Base-by-base conservation (phyloP, 2,329 filamentous ascomycete genomes). In the Penicillium sp. region DNA sequence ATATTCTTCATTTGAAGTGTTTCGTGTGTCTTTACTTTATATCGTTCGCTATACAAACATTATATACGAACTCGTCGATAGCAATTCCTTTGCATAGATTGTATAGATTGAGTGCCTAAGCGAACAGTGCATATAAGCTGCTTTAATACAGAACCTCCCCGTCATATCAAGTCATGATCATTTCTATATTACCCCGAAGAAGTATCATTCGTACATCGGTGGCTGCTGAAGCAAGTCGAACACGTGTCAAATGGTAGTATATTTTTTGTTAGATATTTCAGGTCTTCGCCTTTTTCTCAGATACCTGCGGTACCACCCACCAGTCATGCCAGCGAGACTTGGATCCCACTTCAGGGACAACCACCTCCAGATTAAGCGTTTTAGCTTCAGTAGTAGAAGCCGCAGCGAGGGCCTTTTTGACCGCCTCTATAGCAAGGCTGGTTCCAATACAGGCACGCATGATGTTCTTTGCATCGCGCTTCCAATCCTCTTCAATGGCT, bases 381-480 rank as follows among this genome's bases (percentile, higher is more conserved):
- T 59, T 32, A 16, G 16, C 27, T 5, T 52, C 48, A 16, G 32
- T 51, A 2, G 53, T 27, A 3, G 47, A 29, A 14, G 50, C 45
- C 9, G 76, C 73, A 13, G 47, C 23, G 8, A 87, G 62, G 2
- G 79, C 80, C 68, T 84, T 87, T 64, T 80, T 81, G 44, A 88
- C 70, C 1, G 78, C 78, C 23, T 80, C 79, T 40, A 90, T 80
- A 0, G 85, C 83, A 58, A 91, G 81, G 6, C 84, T 84, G 0
- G 86, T 79, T 8, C 84, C 84, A 57, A 92, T 91, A 61, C 85
- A 87, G n/a, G 87, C 84, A 64, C 84, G 85, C 63, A 89, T 77
- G 9, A 80, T 81, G 56, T 82, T 79, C 68, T 84, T 87, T 10
- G 82, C 76, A 19, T 83, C 78, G 19, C 74, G 75, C 16, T 80